phyloP scores from a whole-genome alignment of 1,284 basidiomycete species.

The Leccinum pachyderme region DNA sequence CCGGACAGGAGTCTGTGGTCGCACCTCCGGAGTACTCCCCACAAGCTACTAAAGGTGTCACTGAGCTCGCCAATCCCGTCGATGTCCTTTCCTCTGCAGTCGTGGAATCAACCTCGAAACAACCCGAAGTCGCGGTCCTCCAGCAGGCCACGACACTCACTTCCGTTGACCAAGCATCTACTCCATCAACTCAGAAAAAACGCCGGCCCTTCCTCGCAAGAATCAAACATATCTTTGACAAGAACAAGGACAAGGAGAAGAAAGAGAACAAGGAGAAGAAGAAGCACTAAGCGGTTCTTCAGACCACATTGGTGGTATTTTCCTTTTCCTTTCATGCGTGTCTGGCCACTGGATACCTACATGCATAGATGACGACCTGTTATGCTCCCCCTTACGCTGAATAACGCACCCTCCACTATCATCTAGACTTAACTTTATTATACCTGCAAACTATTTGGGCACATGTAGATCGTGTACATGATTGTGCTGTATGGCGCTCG shows the following conservation, averaged over 20 bases:
- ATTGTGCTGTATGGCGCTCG: constrained; percentile 1
- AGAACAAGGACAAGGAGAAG: constrained; percentile 25
- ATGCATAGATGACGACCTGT: constrained; percentile 15
- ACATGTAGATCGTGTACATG: constrained; percentile 17
- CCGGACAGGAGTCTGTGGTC: constrained; percentile 1
- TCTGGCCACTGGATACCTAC: constrained; percentile 3
- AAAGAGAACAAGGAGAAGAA: constrained; percentile 17
- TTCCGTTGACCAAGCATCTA: not conserved
- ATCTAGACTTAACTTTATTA: constrained; percentile 25
- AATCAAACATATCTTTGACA: constrained; percentile 44
- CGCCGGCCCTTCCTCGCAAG: constrained; percentile 45
- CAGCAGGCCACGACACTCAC: not conserved
- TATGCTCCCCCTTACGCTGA: constrained; percentile 18
- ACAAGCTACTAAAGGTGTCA: not conserved
- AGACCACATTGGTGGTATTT: not conserved
- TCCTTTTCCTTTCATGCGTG: not conserved
- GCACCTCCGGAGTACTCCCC: constrained; percentile 3
- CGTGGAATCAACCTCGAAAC: not conserved
- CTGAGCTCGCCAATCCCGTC: not conserved
- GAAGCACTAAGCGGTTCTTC: constrained; percentile 12
- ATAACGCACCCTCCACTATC: constrained; percentile 15
- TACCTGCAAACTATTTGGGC: constrained; percentile 10
- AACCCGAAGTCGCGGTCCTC: not conserved
- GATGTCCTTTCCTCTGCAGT: not conserved
- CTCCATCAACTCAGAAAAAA: constrained; percentile 37